These are phyloP conservation scores for Ustilago trichophora DNA, from an alignment of 1,284 basidiomycete species.

Conservation along the genomic window DNA sequence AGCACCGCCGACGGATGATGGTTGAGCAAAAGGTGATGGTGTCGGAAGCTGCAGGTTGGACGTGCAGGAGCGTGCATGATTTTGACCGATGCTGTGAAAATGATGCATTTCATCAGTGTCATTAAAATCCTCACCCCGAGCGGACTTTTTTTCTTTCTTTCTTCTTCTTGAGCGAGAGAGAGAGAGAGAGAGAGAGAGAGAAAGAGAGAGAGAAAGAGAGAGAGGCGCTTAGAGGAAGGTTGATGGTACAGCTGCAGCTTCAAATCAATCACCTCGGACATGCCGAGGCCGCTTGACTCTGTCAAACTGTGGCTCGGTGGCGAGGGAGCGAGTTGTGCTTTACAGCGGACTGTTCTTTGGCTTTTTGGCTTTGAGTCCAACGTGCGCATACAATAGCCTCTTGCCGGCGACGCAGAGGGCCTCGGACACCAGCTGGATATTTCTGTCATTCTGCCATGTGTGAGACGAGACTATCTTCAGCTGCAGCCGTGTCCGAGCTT, in stretches of 20 bases:
- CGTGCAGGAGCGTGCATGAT: slow-evolving; percentile 27
- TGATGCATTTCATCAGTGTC: slow-evolving; percentile 9
- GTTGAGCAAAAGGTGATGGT: neutral
- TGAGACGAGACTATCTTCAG: slow-evolving; percentile 2
- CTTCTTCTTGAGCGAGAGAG: too few relatives aligned
- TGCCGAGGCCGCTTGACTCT: neutral
- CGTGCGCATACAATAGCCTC: too few relatives aligned
- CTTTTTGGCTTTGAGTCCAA: too few relatives aligned
- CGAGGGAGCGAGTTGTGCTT: too few relatives aligned
- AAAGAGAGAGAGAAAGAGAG: too few relatives aligned
- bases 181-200: too few relatives aligned
- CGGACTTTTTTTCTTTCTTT: slow-evolving; percentile 13
- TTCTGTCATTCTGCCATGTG: neutral
- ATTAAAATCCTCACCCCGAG: slow-evolving; percentile 13
- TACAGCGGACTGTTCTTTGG: too few relatives aligned
- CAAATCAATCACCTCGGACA: slow-evolving; percentile 19
- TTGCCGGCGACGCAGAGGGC: too few relatives aligned
- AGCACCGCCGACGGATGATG: too few relatives aligned
- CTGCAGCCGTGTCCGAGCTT: slow-evolving; percentile 31
- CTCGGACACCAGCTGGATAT: neutral
- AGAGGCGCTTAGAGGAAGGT: too few relatives aligned
- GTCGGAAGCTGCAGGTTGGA: slow-evolving; percentile 12
- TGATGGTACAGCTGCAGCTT: neutral
- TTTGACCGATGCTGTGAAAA: slow-evolving; percentile 15
- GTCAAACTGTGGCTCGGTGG: too few relatives aligned